A percentile compares a stretch with the other conserved stretches of the same genome.
phyloP scores from a whole-genome alignment of 2,329 filamentous ascomycete genomes.

The Penicillium crustosum region DNA sequence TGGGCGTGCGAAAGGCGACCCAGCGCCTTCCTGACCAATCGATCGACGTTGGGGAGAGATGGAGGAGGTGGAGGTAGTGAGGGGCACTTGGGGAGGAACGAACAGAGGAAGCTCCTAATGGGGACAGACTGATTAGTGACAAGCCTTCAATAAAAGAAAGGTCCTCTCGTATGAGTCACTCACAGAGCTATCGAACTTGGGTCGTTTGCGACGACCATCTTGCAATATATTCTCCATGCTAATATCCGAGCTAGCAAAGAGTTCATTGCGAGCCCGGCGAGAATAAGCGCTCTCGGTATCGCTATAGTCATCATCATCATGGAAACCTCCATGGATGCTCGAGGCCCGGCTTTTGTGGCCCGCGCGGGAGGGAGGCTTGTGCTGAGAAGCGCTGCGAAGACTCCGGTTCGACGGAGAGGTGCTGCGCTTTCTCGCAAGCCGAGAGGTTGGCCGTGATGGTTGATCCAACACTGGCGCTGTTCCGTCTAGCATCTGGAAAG shows the following conservation, averaged over 20 bases:
- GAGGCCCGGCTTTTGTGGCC: slow-evolving; percentile 66
- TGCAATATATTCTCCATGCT: slow-evolving; percentile 98
- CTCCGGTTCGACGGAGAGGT: slow-evolving; percentile 71
- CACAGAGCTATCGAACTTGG: slow-evolving; percentile 96
- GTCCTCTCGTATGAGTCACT: slow-evolving; percentile 46
- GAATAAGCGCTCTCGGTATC: slow-evolving; percentile 81
- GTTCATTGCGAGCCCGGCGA: slow-evolving; percentile 75
- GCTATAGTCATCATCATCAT: slow-evolving; percentile 79
- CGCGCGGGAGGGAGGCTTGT: slow-evolving; percentile 68
- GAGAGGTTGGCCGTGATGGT: slow-evolving; percentile 67
- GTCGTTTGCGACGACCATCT: slow-evolving; percentile 89
- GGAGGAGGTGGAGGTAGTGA: slow-evolving; percentile 94
- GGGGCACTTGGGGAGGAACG: slow-evolving; percentile 88
- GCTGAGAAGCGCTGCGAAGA: slow-evolving; percentile 74
- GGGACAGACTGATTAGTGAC: slow-evolving; percentile 20
- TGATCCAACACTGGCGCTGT: slow-evolving; percentile 52
- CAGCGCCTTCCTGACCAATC: slow-evolving; percentile 66
- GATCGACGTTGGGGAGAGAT: slow-evolving; percentile 86
- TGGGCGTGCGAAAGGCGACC: slow-evolving; percentile 70
- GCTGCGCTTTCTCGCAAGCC: slow-evolving; percentile 73
- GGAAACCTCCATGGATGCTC: slow-evolving; percentile 57
- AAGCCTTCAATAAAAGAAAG: not conserved
- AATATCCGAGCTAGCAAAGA: slow-evolving; percentile 92
- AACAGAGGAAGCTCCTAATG: slow-evolving; percentile 89
- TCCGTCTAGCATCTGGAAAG: slow-evolving; percentile 63